Percentiles rank a stretch among this genome's conserved stretches.
Conservation (phyloP, 805 yeast species). For the Spathaspora arborariae region DNA sequence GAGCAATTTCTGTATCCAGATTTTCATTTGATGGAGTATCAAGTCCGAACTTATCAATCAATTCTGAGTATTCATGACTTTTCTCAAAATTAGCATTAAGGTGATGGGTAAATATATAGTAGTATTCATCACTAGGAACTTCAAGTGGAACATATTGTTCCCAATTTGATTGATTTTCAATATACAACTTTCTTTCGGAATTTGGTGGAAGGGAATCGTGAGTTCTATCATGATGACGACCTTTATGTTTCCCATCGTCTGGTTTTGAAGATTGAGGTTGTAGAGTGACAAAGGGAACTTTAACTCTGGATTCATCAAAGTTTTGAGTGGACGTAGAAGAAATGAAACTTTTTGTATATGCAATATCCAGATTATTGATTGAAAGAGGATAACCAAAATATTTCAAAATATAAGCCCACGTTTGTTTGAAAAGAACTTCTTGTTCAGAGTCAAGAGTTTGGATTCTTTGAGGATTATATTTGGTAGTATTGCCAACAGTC, state of each 20-base stretch:
- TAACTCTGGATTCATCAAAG: slow-evolving; percentile 10
- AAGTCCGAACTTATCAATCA: slow-evolving; percentile 10
- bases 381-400: slow-evolving; percentile 49
- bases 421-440: slow-evolving; percentile 62
- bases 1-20: neutral
- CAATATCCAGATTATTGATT: slow-evolving; percentile 26
- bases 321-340: slow-evolving; percentile 18
- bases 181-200: slow-evolving; percentile 23
- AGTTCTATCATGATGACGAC: slow-evolving; percentile 1
- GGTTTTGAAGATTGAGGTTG: neutral
- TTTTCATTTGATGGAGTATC: slow-evolving; percentile 9
- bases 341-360: slow-evolving; percentile 26
- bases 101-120: slow-evolving; percentile 17
- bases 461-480: slow-evolving; percentile 34
- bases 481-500: neutral
- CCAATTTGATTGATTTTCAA: slow-evolving; percentile 22
- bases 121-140: slow-evolving; percentile 17
- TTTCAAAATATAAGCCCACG: slow-evolving; percentile 63
- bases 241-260: slow-evolving; percentile 9
- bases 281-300: neutral
- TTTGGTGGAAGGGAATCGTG: slow-evolving; percentile 17
- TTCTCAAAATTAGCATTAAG: slow-evolving; percentile 14
- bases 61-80: slow-evolving; percentile 17
- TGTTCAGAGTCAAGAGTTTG: slow-evolving; percentile 46
- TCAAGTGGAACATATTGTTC: slow-evolving; percentile 21